Evolutionary conservation across 768 basidiomycete species (phyloP).

Genomic region (Naematelia encephala): DNA sequence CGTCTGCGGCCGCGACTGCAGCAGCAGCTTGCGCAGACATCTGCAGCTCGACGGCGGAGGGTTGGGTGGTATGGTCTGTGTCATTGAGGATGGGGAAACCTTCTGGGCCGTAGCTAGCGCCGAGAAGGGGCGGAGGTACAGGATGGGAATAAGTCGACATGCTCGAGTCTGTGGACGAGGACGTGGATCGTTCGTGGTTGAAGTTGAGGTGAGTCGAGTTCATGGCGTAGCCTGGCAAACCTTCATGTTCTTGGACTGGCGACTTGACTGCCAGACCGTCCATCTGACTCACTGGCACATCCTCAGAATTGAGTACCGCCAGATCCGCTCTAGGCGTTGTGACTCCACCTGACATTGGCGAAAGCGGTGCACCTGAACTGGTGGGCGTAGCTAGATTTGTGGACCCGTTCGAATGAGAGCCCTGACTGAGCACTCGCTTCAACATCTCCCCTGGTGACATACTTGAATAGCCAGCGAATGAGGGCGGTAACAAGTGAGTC

Average conservation of each 20-base stretch:
- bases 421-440: slow-evolving; percentile 16
- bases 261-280: slow-evolving; percentile 25
- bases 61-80: slow-evolving; percentile 6
- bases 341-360: slow-evolving; percentile 26
- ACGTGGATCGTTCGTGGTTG: slow-evolving; percentile 24
- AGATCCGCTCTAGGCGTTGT: slow-evolving; percentile 28
- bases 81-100: slow-evolving; percentile 23
- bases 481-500: not conserved
- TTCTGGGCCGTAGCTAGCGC: slow-evolving; percentile 42
- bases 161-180: slow-evolving; percentile 35
- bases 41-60: slow-evolving; percentile 12
- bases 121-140: slow-evolving; percentile 24
- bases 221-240: not conserved
- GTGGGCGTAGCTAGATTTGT: slow-evolving; percentile 8
- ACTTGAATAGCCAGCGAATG: not conserved
- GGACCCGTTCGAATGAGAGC: slow-evolving; percentile 9
- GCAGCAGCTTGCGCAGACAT: slow-evolving; percentile 28
- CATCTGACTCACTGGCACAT: slow-evolving; percentile 18
- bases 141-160: slow-evolving; percentile 15
- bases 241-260: slow-evolving; percentile 5
- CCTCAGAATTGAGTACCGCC: slow-evolving; percentile 11
- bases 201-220: not conserved
- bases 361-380: slow-evolving; percentile 12
- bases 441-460: slow-evolving; percentile 2
- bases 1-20: slow-evolving; percentile 38